Percentiles rank a stretch among this genome's conserved stretches.
phyloP scores from a whole-genome alignment of 2,329 filamentous ascomycete genomes.

The Lecanosticta acicola region DNA sequence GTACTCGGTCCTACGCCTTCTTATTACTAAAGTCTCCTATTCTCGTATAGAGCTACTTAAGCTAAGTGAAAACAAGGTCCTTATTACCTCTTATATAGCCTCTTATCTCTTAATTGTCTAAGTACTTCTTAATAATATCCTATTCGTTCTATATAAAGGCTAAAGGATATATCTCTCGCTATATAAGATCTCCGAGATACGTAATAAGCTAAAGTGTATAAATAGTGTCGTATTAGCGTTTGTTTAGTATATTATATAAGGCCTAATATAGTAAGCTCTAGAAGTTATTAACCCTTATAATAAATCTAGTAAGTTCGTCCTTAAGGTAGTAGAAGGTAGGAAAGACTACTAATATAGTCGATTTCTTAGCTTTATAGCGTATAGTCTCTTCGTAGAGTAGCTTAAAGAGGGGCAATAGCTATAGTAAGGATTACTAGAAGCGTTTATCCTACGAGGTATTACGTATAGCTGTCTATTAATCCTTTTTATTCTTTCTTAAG shows the following conservation, averaged over 20 bases:
- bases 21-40: not conserved
- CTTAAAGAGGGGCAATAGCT: not conserved
- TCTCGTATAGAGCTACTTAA: not conserved
- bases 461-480: not conserved
- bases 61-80: not conserved
- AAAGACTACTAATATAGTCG: not conserved
- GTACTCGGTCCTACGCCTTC: not conserved
- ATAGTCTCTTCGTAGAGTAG: not conserved
- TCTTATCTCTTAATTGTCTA: not conserved
- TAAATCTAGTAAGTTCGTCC: not conserved
- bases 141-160: not conserved
- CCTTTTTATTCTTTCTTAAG: not conserved
- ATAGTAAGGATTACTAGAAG: not conserved
- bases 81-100: not conserved
- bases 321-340: not conserved
- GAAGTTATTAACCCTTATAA: not conserved
- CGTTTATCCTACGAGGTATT: not conserved
- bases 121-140: not conserved
- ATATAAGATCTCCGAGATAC: not conserved
- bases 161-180: not conserved
- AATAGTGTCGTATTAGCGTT: not conserved
- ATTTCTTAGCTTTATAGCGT: not conserved
- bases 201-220: not conserved
- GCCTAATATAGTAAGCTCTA: not conserved
- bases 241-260: not conserved